Evolutionary conservation across 192 early-diverging fungal species (phyloP), one percentile per base, ranked within the genome.

Genomic region (Spizellomyces sp.): DNA sequence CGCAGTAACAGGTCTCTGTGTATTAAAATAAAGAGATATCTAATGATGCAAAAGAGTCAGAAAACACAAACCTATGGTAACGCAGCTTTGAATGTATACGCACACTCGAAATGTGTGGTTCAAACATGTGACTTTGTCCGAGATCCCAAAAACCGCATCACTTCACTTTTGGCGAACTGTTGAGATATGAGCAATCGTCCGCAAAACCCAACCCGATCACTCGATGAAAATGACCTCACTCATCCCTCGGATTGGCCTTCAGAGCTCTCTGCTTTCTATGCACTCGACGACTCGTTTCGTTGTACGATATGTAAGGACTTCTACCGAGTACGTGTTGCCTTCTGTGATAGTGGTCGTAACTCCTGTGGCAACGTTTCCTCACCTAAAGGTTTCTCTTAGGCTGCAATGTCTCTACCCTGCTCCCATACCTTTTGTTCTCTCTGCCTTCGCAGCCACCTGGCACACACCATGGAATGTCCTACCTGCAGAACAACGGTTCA

Each of bases 251-350:
- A 93, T 75, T 93, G 88, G 80, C 83, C 86, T 5, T 9, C 27
- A 15, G 59, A 62, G 15, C 71, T 77, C 47, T 59, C 50, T 8
- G 76, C 79, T 8, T 72, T 92, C 15, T 75, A 84, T 46, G 77
- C 83, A 43, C 75, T 92, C 6, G 92, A 93, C 70, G 82, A 88
- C 19, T 80, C 87, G 19, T 75, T 92, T 27, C 83, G 92, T 9
- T 93, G 92, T 66, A 84, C 89, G 0, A 89, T 93, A 27, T 93
- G 92, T 74, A 92, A 92, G 72, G 92, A 93, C 58, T 81, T 86
- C 54, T 84, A 86, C 45, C 58, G 78, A 21, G 87, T 87, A 5
- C 76, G 90, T 59, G 81, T 90, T 77, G 83, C 86, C 27, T 3
- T 36, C 3, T 36, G 27, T 36, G 27, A 36, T 36, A 0, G 6